A percentile compares a stretch with the other conserved stretches of the same genome.
Evolutionary conservation across 2,329 filamentous ascomycete genomes (phyloP).

Genomic region (Exophiala phaeomuriformis): DNA sequence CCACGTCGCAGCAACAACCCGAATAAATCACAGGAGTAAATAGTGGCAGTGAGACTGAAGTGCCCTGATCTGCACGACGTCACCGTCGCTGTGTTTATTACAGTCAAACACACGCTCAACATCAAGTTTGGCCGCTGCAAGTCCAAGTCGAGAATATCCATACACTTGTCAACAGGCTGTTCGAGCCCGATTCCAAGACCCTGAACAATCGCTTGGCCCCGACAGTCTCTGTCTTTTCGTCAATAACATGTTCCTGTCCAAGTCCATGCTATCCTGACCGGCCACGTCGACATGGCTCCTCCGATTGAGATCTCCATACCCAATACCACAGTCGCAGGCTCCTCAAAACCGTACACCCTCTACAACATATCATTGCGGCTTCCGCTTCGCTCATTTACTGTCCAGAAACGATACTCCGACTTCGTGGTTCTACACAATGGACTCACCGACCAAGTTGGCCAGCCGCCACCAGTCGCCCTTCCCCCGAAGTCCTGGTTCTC

Average conservation of each 20-base stretch:
- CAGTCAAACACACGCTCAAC: too few species aligned
- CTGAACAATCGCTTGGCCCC: background rate
- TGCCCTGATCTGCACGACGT: background rate
- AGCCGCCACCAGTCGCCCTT: slow-evolving; percentile 47
- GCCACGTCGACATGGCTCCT: slow-evolving; percentile 34
- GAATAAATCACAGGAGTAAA: too few species aligned
- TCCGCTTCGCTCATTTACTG: slow-evolving; percentile 51
- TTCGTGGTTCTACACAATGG: slow-evolving; percentile 50
- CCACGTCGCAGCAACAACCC: too few species aligned
- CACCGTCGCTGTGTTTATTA: background rate
- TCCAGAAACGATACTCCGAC: slow-evolving; percentile 59
- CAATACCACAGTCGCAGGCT: slow-evolving; percentile 42
- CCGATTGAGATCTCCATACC: slow-evolving; percentile 43
- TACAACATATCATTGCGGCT: slow-evolving; percentile 57
- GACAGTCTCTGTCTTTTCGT: background rate
- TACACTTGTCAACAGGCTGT: too few species aligned
- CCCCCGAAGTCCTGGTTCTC: slow-evolving; percentile 57
- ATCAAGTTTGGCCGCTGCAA: too few species aligned
- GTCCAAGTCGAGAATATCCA: background rate
- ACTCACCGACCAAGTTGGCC: slow-evolving; percentile 45
- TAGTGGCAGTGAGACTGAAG: too few species aligned
- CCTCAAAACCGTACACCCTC: slow-evolving; percentile 50
- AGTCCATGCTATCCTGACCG: background rate
- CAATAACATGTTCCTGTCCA: background rate
- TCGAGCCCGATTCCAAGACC: too few species aligned